These are phyloP conservation scores for Alloascoidea africana DNA, from an alignment of 805 yeast species.

Conservation along the genomic window DNA sequence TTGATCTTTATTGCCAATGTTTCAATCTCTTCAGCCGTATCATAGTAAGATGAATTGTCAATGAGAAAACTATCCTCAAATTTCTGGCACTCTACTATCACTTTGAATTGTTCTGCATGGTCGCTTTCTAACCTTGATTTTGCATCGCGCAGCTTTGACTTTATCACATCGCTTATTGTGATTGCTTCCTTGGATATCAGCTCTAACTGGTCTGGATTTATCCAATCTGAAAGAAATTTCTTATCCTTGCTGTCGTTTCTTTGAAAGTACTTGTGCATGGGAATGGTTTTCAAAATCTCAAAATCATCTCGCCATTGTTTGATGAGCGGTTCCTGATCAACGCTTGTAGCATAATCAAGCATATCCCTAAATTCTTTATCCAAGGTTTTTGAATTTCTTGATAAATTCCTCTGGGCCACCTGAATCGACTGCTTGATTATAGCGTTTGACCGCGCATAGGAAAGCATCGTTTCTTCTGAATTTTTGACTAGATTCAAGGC, in stretches of 20 bases:
- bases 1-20: background rate
- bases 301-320: background rate
- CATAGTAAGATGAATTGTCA: background rate
- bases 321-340: background rate
- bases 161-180: background rate
- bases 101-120: background rate
- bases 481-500: background rate
- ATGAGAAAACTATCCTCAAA: background rate
- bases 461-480: background rate
- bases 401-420: background rate
- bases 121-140: background rate
- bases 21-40: background rate
- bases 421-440: constrained; percentile 1
- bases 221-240: background rate
- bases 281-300: background rate
- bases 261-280: background rate
- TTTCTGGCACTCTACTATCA: background rate
- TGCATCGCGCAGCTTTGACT: background rate
- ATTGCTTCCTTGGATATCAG: background rate
- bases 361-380: background rate
- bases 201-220: background rate
- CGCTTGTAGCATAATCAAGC: background rate
- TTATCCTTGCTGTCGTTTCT: background rate
- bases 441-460: background rate
- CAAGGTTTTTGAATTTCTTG: background rate